Base-by-base conservation (phyloP, 2,329 filamentous ascomycete genomes). In the Xylariaceae sp. region DNA sequence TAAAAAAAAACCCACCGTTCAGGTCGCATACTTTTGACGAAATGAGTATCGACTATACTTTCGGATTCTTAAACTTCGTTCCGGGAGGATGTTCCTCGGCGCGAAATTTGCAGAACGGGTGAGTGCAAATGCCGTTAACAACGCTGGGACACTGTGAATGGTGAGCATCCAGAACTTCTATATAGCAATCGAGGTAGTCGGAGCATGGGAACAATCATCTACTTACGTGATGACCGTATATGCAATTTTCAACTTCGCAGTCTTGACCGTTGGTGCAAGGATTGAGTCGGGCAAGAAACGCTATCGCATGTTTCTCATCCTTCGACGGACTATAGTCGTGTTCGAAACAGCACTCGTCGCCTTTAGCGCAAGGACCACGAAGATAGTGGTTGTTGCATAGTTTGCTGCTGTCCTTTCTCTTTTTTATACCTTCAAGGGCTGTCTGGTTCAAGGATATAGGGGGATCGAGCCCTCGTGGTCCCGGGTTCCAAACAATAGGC, bases 331-430 rank as follows among this genome's bases (percentile, higher is more conserved):
- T 71, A 52, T 79, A 74, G 34, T 72, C 64, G 57, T 83, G 79
- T 43, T 76, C 73, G 51, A 80, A 83, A 37, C 62, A 65, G 60
- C 79, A 83, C 4, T 66, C 63, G n/a, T 70, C 64, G 9, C 68
- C 68, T 50, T 79, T 81, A 36, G 65, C 56, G 50, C 79, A 83
- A 1, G 72, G 72, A 0, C 76, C 77, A 15, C 76, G 68, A 22
- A 83, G 67, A 52, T 78, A 81, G 52, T 79, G 75, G 37, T 78
- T 78, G 56, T 82, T 82, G 65, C 79, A 83, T 7, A 81, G 62
- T 59, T 81, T 81, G 46, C 73, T 69, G 49, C 61, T 64, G 24
- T 72, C 73, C 41, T 71, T 73, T 43, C 77, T 67, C 54, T 71
- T 76, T 63, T 78, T 80, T 51, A 82, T 69, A 17, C 60, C 66